phyloP scores from a whole-genome alignment of 257 asterid species.

The Gentiana macrophylla region DNA sequence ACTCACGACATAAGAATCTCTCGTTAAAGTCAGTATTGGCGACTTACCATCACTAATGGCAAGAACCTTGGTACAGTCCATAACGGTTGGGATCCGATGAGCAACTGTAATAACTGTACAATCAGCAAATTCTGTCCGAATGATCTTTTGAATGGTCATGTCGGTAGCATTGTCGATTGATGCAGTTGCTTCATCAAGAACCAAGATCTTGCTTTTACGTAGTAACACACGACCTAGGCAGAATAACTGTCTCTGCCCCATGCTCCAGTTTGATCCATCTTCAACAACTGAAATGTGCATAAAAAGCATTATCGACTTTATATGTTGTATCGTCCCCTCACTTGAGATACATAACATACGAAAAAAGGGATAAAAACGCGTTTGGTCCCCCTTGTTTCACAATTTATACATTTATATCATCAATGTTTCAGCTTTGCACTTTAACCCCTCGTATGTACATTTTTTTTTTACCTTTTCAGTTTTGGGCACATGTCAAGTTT shows the following conservation, averaged over 20 bases:
- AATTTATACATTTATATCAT: no score
- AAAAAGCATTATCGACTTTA: no score
- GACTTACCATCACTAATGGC: conserved; percentile 27
- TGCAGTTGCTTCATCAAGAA: conserved; percentile 37
- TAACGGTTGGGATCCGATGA: conserved; percentile 32
- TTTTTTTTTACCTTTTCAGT: no score
- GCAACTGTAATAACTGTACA: conserved; percentile 32
- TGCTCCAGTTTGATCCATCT: conserved; percentile 37
- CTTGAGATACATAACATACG: no score
- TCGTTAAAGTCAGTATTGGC: neutral
- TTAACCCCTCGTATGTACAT: no score
- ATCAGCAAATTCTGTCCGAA: conserved; percentile 18
- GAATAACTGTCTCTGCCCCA: conserved; percentile 33
- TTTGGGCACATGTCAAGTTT: no score
- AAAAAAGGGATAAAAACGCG: no score
- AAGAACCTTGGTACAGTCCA: conserved; percentile 30
- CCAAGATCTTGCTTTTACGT: conserved; percentile 21
- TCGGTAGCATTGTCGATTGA: conserved; percentile 33
- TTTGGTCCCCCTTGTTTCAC: no score
- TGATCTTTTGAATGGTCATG: conserved; percentile 19
- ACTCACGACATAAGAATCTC: no score
- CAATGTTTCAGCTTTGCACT: no score
- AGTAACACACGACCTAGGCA: conserved; percentile 28
- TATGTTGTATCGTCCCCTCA: no score
- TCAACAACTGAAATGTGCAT: conserved; percentile 8